A percentile compares a stretch with the other conserved stretches of the same genome.
Conservation (phyloP, 495 filamentous ascomycete genomes). For the Hypoxylon subgilvum region DNA sequence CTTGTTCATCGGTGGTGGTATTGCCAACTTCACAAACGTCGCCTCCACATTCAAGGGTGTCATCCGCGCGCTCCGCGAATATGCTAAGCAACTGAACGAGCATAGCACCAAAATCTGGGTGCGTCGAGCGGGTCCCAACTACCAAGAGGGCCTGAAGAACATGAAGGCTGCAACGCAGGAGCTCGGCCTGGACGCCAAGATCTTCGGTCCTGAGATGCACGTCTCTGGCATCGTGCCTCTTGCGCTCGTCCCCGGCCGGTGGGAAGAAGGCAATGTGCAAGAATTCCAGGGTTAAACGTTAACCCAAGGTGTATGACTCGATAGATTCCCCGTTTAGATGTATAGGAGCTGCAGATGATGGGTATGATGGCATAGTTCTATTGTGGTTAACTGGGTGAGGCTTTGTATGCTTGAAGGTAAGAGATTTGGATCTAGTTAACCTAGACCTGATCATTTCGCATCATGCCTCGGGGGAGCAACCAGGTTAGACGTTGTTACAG, state of each 20-base stretch:
- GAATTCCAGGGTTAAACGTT: constrained; percentile 59
- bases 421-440: constrained; percentile 31
- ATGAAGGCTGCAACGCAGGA: constrained; percentile 96
- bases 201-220: constrained; percentile 97
- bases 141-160: constrained; percentile 99
- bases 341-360: constrained; percentile 24
- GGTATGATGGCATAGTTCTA: constrained; percentile 20
- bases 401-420: constrained; percentile 24
- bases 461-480: constrained; percentile 9
- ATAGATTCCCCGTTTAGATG: constrained; percentile 20
- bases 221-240: constrained; percentile 70
- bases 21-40: constrained; percentile 99
- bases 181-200: constrained; percentile 91
- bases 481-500: constrained; percentile 18
- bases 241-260: constrained; percentile 63
- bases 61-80: constrained; percentile 94
- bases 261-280: constrained; percentile 57
- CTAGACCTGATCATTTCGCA: constrained; percentile 19
- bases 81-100: constrained; percentile 82
- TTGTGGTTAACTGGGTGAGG: constrained; percentile 8
- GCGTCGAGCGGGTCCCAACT: constrained; percentile 97
- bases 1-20: constrained; percentile 98
- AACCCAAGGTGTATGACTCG: constrained; percentile 11
- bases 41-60: constrained; percentile 99
- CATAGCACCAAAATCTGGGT: constrained; percentile 99